Percentiles rank a stretch among this genome's conserved stretches.
Evolutionary conservation across 345 rosid genomes (phyloP).

Genomic region (Firmiana major): DNA sequence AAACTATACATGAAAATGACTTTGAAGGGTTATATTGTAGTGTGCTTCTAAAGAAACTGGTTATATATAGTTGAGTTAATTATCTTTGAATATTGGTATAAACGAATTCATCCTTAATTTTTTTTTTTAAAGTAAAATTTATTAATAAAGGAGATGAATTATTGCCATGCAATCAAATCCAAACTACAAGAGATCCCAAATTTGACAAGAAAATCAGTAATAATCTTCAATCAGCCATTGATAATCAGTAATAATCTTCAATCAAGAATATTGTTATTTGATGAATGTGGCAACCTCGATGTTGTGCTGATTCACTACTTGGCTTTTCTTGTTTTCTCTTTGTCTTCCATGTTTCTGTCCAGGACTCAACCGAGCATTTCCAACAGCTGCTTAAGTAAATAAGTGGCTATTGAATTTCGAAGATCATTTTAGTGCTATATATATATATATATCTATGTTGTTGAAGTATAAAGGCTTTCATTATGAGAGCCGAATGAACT

Average conservation of each 20-base stretch:
- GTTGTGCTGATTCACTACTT: background rate
- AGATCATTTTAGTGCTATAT: background rate
- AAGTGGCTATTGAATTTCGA: background rate
- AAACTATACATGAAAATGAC: background rate
- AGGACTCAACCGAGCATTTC: constrained; percentile 6
- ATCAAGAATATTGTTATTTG: background rate
- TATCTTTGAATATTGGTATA: background rate
- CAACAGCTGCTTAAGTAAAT: constrained; percentile 11
- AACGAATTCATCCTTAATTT: background rate
- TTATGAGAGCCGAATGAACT: background rate
- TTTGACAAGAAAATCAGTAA: too few species aligned
- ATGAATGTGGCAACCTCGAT: background rate
- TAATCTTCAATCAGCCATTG: too few species aligned
- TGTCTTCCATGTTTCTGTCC: background rate
- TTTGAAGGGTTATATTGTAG: background rate
- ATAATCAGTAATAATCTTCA: too few species aligned
- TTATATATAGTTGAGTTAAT: background rate
- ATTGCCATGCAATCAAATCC: too few species aligned
- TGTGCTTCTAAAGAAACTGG: background rate
- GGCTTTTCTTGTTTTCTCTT: background rate
- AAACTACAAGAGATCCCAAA: too few species aligned
- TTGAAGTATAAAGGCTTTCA: constrained; percentile 4
- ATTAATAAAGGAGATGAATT: too few species aligned
- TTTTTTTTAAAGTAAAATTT: too few species aligned
- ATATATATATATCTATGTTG: background rate